Evolutionary conservation across 2,329 filamentous ascomycete genomes (phyloP).

Genomic region (Fusarium sp.): DNA sequence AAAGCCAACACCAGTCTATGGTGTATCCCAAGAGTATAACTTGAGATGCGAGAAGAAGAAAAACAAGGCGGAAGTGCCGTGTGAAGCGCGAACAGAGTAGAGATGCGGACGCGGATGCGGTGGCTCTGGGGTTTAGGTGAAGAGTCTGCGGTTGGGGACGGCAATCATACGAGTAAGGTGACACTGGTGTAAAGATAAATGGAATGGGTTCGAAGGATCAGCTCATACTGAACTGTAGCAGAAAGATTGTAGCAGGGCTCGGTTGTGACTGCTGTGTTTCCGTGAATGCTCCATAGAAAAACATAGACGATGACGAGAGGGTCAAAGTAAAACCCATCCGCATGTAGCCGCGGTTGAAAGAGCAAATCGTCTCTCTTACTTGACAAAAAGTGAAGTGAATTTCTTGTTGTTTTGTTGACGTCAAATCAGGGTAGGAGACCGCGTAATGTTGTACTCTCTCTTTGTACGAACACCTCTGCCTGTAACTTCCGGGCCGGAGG

Average conservation of each 20-base stretch:
- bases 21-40: constrained; percentile 7
- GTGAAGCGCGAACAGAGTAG: neutral
- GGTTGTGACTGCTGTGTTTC: neutral
- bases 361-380: neutral
- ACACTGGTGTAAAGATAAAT: constrained; percentile 26
- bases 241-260: neutral
- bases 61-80: neutral
- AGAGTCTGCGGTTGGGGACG: constrained; percentile 7
- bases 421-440: neutral
- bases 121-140: neutral
- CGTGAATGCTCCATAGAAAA: neutral
- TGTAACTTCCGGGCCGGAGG: constrained; percentile 18
- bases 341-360: neutral
- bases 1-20: constrained; percentile 4
- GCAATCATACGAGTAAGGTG: constrained; percentile 25
- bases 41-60: constrained; percentile 5
- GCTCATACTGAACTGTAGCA: neutral
- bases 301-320: neutral
- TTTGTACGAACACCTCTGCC: constrained; percentile 5
- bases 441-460: constrained; percentile 12
- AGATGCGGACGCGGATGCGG: neutral
- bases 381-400: neutral
- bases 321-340: neutral
- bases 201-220: constrained; percentile 2
- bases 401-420: neutral